Base-by-base conservation (phyloP, 768 basidiomycete genomes). In the Leccinum rimulosum region DNA sequence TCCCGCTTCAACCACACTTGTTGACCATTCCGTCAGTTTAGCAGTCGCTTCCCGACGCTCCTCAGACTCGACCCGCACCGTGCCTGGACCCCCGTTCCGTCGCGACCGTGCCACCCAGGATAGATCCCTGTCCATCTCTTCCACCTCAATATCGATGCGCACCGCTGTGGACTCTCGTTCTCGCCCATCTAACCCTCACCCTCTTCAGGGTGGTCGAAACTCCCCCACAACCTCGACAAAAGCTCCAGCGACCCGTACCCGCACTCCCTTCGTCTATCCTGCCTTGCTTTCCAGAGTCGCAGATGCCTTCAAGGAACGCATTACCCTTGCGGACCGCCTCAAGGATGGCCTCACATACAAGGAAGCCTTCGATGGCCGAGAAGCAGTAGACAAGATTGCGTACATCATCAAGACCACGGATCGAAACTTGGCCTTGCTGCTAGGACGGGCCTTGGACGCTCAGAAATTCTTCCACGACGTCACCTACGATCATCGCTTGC, bases 391-490 rank as follows among this genome's bases (percentile, higher is more conserved):
- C 74, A 93, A 94, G 76, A 93, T 99, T 64, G 89, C 94, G 14
- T 94, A 97, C 70, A 96, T 99, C 70, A 97, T 98, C 82, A 95
- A 95, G 76, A 98, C 97, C 3, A 93, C 95, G 6, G 97, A 99
- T 75, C 84, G 97, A 14, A 98, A 97, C 74, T 82, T 99, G 28
- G 97, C 97, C 11, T 77, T 98, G 49, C 80, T 99, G 3, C 82
- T 98, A n/a, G 97, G 97, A 6, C 84, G 97, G 45, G 95, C 97
- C 3, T 79, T 99, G 55, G 97, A 98, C 68, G 90, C 95, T 9
- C 97, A 98, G 73, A 98, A 98, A 76, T 98, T 94, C 76, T 98
- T 99, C 71, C 97, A 99, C 69, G 97, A 98, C 68, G 97, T 99
- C 64, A 98, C 97, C 9, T 99, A 98, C 70, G 96, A 98, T 68